phyloP scores from a whole-genome alignment of 345 rosid genomes.

The Cardamine resedifolia region DNA sequence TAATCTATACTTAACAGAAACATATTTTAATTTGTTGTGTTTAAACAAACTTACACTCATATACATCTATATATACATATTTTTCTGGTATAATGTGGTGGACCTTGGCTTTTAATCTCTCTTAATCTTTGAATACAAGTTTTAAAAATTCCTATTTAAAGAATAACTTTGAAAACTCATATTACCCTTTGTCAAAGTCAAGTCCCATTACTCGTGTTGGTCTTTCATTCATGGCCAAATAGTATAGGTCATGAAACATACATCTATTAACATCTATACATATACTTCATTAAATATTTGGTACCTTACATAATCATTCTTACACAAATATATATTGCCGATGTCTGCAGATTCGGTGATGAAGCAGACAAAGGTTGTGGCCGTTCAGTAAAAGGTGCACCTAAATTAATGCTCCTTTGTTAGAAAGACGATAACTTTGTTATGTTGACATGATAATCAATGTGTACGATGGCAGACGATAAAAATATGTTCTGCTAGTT shows the following conservation, averaged over 20 bases:
- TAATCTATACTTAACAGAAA: conserved; percentile 3
- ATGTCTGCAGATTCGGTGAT: background rate
- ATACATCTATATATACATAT: too few species aligned
- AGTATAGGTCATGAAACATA: conserved; percentile 1
- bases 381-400: background rate
- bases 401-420: background rate
- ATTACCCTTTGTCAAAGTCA: conserved; percentile 18
- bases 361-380: background rate
- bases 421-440: background rate
- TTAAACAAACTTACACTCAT: background rate
- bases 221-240: conserved; percentile 15
- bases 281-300: background rate
- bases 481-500: background rate
- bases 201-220: conserved; percentile 23
- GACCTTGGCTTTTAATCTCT: too few species aligned
- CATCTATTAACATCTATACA: background rate
- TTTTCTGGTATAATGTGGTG: too few species aligned
- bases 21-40: conserved; percentile 9
- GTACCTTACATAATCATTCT: background rate
- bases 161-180: too few species aligned
- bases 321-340: background rate
- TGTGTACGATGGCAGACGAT: background rate
- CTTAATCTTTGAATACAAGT: too few species aligned
- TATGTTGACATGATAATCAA: background rate
- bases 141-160: too few species aligned